Conservation (phyloP, 129 eudicot genomes). For the sunflower (Helianthus annuus) region HanXRQr2.0-SUNRISE NC_035442.2:25527225-25527724, state of each 20-base stretch:
- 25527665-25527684: no score
- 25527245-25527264: slow-evolving; percentile 72
- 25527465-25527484: slow-evolving; percentile 12
- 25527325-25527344: slow-evolving; percentile 38
- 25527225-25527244: slow-evolving; percentile 80
- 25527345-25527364: slow-evolving; percentile 45
- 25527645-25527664: slow-evolving; percentile 2
- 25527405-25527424: slow-evolving; percentile 84
- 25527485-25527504: slow-evolving; percentile 12
- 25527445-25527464: slow-evolving; percentile 83
- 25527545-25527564: slow-evolving; percentile 3
- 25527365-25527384: slow-evolving; percentile 83
- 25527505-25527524: slow-evolving; percentile 19
- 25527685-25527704: neutral
- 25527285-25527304: slow-evolving; percentile 83
- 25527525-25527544: slow-evolving; percentile 4
- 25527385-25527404: slow-evolving; percentile 68
- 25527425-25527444: slow-evolving; percentile 68
- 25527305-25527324: slow-evolving; percentile 42
- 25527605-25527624: neutral
- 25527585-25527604: neutral
- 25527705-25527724: neutral
- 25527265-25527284: slow-evolving; percentile 85
- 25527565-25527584: slow-evolving; percentile 12
- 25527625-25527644: slow-evolving; percentile 3